Percentiles rank a stretch among this genome's conserved stretches.
Evolutionary conservation across 176 grass and related monocot genomes (phyloP).

Genomic region (Phragmites australis): DNA sequence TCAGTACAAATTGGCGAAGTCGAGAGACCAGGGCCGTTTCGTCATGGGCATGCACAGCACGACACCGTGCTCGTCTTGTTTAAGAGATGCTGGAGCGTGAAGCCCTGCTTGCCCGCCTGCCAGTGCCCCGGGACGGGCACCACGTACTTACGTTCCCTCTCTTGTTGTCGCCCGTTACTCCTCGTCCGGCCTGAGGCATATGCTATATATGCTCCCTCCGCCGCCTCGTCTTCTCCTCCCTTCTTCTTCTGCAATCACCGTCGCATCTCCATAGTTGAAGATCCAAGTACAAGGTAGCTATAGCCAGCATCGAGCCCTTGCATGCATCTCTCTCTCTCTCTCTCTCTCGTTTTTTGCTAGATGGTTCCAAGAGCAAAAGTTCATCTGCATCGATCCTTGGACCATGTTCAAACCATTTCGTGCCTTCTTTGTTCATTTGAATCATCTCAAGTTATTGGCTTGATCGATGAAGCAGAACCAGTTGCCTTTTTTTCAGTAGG

Average conservation of each 20-base stretch:
- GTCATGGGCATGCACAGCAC: too few relatives aligned
- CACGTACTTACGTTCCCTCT: too few relatives aligned
- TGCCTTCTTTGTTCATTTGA: background rate
- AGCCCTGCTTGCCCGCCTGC: too few relatives aligned
- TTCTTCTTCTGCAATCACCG: background rate
- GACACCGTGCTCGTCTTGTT: too few relatives aligned
- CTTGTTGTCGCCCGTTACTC: background rate
- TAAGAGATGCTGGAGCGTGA: too few relatives aligned
- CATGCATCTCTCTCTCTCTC: background rate
- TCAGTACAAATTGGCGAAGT: too few relatives aligned
- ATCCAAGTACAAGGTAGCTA: conserved; percentile 10
- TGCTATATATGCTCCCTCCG: background rate
- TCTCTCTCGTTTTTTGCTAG: too few relatives aligned
- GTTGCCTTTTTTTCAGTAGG: background rate
- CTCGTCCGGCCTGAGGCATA: background rate
- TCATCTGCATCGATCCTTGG: background rate
- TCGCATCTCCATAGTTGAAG: background rate
- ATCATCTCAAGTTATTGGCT: background rate
- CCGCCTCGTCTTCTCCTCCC: background rate
- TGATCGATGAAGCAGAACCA: background rate
- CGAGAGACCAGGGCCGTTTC: too few relatives aligned
- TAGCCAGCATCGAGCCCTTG: background rate
- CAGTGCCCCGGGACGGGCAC: too few relatives aligned
- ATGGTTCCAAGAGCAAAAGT: too few relatives aligned
- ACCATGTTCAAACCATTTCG: background rate